Base-by-base conservation (phyloP, 1,284 basidiomycete species). In the Rhodotorula sp. region DNA sequence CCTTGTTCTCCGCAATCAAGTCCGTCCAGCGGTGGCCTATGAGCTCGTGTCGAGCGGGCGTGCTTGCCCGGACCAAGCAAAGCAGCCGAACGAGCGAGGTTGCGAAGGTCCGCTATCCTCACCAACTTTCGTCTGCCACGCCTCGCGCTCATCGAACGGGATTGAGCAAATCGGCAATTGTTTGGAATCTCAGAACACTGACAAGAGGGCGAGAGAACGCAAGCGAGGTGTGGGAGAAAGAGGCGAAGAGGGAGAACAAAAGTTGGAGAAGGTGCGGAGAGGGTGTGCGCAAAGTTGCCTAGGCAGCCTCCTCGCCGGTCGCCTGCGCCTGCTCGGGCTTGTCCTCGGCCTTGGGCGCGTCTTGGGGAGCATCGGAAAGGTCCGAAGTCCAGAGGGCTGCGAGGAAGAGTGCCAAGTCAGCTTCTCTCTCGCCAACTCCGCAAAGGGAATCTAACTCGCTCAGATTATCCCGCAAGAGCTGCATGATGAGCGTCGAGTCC, bases 391-490 rank as follows among this genome's bases (percentile, higher is more conserved):
- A 79, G 57, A 82, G 80, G 32, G 22, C 6, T 15, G 24, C 39
- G 24, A 4, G 4, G 27, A 17, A 17, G 4, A 8, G 57, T 4
- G n/a, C n/a, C 5, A 7, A 30, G 53, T 32, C 15, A 56, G 46
- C n/a, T 10, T 34, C 29, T 13, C 29, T 13, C 10, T 7, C 20
- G 29, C 22, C 46, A 59, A 30, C 4, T 24, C 13, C 19, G n/a
- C n/a, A n/a, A n/a, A 27, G 13, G 6, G 34, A 36, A 51, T 48
- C 51, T 8, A 44, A 55, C 55, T 44, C 4, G 39, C 81, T 82
- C 51, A 83, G 76, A 79, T 83, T 83, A 77, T 83, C 82, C 55
- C 82, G 78, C 65, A 83, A 79, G 59, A 82, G 76, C 77, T 82
- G 82, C 81, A 82, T 82, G 78, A 82, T 76, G 34, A 78, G 66